Conservation (phyloP, 2,329 filamentous ascomycete genomes). For the Cadophora gregata region DNA sequence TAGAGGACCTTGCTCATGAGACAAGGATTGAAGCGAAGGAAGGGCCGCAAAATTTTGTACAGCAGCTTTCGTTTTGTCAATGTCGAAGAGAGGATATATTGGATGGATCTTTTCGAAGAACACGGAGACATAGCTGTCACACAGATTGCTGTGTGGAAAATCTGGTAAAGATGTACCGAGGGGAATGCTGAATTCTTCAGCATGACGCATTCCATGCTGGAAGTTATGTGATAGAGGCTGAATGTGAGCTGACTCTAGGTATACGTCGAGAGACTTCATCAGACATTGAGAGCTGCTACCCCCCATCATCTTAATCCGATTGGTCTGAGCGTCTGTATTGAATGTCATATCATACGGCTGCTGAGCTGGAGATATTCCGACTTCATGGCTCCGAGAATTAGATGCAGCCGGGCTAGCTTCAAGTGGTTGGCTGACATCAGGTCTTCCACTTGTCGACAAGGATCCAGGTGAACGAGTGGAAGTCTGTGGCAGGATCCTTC, state of each 20-base stretch:
- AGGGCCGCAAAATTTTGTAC: conserved; percentile 3
- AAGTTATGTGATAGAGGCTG: conserved; percentile 17
- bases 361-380: conserved; percentile 9
- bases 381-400: background rate
- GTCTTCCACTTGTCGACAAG: background rate
- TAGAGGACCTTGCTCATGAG: conserved; percentile 10
- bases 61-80: background rate
- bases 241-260: background rate
- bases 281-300: conserved; percentile 16
- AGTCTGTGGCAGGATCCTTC: background rate
- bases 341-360: conserved; percentile 17
- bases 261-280: conserved; percentile 20
- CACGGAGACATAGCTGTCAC: background rate
- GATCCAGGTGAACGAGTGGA: background rate
- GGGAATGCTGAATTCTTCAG: conserved; percentile 18
- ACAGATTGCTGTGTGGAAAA: background rate
- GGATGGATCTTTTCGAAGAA: conserved; percentile 16
- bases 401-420: background rate
- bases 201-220: conserved; percentile 19
- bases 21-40: background rate
- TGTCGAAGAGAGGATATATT: conserved; percentile 18
- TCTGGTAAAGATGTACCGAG: conserved; percentile 13
- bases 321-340: background rate
- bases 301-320: conserved; percentile 16
- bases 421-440: background rate